phyloP scores from a whole-genome alignment of 345 rosid genomes.

The Salix arbutifolia region DNA sequence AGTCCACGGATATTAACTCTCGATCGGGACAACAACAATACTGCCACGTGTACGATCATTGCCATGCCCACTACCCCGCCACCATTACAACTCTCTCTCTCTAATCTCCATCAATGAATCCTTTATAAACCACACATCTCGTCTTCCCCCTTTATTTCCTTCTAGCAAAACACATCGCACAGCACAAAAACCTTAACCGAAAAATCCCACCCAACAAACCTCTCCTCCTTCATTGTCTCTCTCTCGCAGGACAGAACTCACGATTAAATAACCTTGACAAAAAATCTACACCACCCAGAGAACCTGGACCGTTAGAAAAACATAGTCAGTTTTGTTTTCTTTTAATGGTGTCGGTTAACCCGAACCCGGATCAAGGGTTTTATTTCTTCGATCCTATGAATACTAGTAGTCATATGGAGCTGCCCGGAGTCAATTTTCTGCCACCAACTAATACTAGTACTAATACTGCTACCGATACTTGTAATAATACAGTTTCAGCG shows the following conservation, averaged over 20 bases:
- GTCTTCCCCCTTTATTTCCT: not conserved
- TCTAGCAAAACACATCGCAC: not conserved
- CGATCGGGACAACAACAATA: not conserved
- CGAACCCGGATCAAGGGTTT: conserved; percentile 50
- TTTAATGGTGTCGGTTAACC: conserved; percentile 66
- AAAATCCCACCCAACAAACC: no score
- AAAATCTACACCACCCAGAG: not conserved
- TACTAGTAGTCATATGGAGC: conserved; percentile 24
- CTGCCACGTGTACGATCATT: conserved; percentile 38
- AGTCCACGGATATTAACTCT: not conserved
- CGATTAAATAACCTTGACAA: not conserved
- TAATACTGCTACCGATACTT: conserved; percentile 2
- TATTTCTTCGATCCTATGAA: conserved; percentile 55
- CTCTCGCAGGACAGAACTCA: no score
- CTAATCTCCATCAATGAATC: not conserved
- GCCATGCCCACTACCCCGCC: not conserved
- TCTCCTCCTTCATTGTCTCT: no score
- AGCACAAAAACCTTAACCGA: not conserved
- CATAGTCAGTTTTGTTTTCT: not conserved
- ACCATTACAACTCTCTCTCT: not conserved
- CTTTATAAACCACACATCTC: not conserved
- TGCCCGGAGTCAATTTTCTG: conserved; percentile 38
- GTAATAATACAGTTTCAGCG: not conserved
- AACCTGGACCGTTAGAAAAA: not conserved
- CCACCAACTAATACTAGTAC: conserved; percentile 13